Percentiles rank a stretch among this genome's conserved stretches.
Evolutionary conservation across 2,329 filamentous ascomycete genomes (phyloP).

Genomic region (Truncatella angustata): DNA sequence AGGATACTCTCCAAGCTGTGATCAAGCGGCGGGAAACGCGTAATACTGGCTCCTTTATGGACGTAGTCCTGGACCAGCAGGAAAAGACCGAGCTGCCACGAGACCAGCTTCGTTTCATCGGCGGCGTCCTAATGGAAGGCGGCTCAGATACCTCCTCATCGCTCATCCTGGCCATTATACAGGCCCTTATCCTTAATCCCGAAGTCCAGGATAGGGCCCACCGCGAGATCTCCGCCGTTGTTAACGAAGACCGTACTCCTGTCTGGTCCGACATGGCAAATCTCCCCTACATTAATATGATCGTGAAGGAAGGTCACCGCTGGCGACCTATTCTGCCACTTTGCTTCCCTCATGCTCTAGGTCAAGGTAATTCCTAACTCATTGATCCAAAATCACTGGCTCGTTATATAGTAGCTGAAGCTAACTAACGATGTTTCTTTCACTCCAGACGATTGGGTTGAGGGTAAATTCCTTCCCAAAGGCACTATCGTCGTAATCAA

Average conservation of each 20-base stretch:
- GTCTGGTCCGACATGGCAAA: slow-evolving; percentile 33
- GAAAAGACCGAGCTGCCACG: slow-evolving; percentile 27
- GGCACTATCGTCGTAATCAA: slow-evolving; percentile 26
- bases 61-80: slow-evolving; percentile 17
- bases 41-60: slow-evolving; percentile 9
- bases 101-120: slow-evolving; percentile 33
- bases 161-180: slow-evolving; percentile 25
- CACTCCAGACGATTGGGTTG: no score
- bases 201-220: slow-evolving; percentile 27
- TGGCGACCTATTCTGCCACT: no score
- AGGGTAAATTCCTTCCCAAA: slow-evolving; percentile 51
- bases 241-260: slow-evolving; percentile 34
- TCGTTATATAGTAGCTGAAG: no score
- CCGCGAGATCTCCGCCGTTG: slow-evolving; percentile 35
- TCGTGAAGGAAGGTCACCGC: slow-evolving; percentile 40
- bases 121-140: slow-evolving; percentile 29
- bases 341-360: no score
- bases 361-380: no score
- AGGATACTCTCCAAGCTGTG: slow-evolving; percentile 35
- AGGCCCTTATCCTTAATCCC: neutral
- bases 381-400: no score
- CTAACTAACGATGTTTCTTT: no score
- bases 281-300: slow-evolving; percentile 38
- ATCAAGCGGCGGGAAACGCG: slow-evolving; percentile 10
- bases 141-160: slow-evolving; percentile 35